A percentile compares a stretch with the other conserved stretches of the same genome.
phyloP scores from a whole-genome alignment of 768 basidiomycete genomes.

The Atractiella rhizophila region DNA sequence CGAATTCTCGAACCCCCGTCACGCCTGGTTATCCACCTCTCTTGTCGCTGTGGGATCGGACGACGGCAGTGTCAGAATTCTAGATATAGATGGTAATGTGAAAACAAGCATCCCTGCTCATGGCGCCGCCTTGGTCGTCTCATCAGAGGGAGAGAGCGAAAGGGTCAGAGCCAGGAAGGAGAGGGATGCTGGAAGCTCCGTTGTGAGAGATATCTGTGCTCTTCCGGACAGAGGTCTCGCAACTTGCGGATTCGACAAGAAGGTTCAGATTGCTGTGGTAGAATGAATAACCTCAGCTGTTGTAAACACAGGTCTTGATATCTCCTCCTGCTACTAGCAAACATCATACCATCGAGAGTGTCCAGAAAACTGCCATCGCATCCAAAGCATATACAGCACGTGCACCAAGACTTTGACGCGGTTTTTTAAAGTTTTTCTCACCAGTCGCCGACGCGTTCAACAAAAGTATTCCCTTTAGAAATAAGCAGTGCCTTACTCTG shows the following conservation, averaged over 20 bases:
- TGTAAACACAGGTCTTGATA: too few species aligned
- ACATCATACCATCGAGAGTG: too few species aligned
- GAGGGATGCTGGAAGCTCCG: slow-evolving; percentile 11
- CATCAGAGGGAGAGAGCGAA: slow-evolving; percentile 8
- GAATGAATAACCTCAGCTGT: neutral
- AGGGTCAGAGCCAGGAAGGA: slow-evolving; percentile 9
- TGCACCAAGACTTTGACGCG: too few species aligned
- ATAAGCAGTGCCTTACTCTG: too few species aligned
- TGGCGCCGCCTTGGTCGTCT: slow-evolving; percentile 10
- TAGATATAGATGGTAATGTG: slow-evolving; percentile 9
- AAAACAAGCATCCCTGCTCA: slow-evolving; percentile 6
- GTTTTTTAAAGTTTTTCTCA: too few species aligned
- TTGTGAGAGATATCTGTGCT: slow-evolving; percentile 11
- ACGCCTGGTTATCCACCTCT: slow-evolving; percentile 13
- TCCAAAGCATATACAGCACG: too few species aligned
- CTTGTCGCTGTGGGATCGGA: slow-evolving; percentile 17
- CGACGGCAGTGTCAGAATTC: slow-evolving; percentile 17
- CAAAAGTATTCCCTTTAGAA: too few species aligned
- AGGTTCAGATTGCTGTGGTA: slow-evolving; percentile 5
- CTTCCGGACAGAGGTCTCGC: slow-evolving; percentile 2
- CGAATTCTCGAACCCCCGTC: slow-evolving; percentile 15
- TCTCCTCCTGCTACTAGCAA: too few species aligned
- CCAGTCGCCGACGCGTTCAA: too few species aligned
- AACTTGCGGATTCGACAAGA: slow-evolving; percentile 15
- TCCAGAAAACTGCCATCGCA: too few species aligned